These are phyloP conservation scores for Ceratocystis eucalypticola DNA, from an alignment of 2,329 filamentous ascomycete species.

Conservation along the genomic window DNA sequence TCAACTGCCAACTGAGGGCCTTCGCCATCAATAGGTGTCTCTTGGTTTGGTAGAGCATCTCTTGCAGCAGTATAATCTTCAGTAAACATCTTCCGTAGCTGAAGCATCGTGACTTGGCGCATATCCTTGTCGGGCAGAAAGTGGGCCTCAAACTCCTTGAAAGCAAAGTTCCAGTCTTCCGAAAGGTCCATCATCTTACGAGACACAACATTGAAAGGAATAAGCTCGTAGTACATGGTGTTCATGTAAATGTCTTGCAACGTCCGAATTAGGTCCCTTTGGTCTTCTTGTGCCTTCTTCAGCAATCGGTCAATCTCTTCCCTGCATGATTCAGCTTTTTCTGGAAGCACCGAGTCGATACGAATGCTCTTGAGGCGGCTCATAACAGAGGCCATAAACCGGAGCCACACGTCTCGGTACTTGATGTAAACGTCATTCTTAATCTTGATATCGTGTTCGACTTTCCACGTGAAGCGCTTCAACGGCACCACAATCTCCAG, in stretches of 20 bases:
- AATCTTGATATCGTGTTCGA: constrained; percentile 79
- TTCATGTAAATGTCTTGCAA: constrained; percentile 84
- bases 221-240: constrained; percentile 92
- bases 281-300: constrained; percentile 73
- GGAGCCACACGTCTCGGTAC: constrained; percentile 67
- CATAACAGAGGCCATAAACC: constrained; percentile 80
- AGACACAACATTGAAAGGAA: constrained; percentile 79
- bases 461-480: constrained; percentile 89
- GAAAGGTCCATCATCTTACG: constrained; percentile 87
- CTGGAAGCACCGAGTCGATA: constrained; percentile 76
- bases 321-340: constrained; percentile 71
- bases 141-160: constrained; percentile 79
- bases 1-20: background rate
- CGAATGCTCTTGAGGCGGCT: constrained; percentile 76
- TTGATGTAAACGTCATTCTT: constrained; percentile 83
- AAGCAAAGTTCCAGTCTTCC: constrained; percentile 82
- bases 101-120: constrained; percentile 75
- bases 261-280: constrained; percentile 56
- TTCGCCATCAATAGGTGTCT: constrained; percentile 29
- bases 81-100: constrained; percentile 87
- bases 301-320: constrained; percentile 65
- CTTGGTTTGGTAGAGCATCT: constrained; percentile 56
- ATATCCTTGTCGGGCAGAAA: constrained; percentile 98
- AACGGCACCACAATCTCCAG: constrained; percentile 90
- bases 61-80: constrained; percentile 70